Base-by-base conservation (phyloP, 352 stramenopile species). In the Globisporangium parvum region DNA sequence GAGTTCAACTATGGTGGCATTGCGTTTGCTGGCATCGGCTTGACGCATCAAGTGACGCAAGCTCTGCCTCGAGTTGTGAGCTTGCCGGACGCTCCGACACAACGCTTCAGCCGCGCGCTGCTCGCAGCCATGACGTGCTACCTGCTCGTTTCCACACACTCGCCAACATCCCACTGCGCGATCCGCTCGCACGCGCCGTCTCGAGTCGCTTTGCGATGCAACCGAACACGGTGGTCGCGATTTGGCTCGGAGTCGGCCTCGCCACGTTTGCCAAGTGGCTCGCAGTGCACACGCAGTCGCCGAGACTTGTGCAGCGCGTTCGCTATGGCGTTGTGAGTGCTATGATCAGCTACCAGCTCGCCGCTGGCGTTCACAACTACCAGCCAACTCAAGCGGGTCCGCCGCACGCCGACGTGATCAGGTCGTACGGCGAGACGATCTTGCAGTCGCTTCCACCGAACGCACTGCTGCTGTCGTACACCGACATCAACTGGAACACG, bases 201-300 rank as follows among this genome's bases (percentile, higher is more conserved):
- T 92, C 96, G 46, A 77, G 77, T 62, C 82, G 87, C 26, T 96
- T 96, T 57, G 91, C 80, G 57, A 87, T 96, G 71, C 88, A 98
- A 50, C 88, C 91, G 12, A 97, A 97, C 60, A 76, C 96, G 18
- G 40, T 98, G 6, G 49, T 85, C 2, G 93, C 87, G 49, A 66
- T 97, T 11, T 85, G 91, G 61, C 50, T 80, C n/a, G 89, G 87
- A 12, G 37, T 95, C 18, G 86, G 88, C 15, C 47, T 95, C 8
- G 54, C 46, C 15, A 51, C 45, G 28, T 47, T 66, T 31, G 66
- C 35, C 3, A 44, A 24, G 21, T 70, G 54, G 46, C 40, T 55
- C 20, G 57, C 15, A 51, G 46, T 3, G 49, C 40, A 41, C 2
- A 12, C 35, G 15, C n/a, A 24, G 21, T 54, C 49, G 23, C 33